phyloP scores from a whole-genome alignment of 2,329 filamentous ascomycete genomes.

The Arthrinium puccinioides region DNA sequence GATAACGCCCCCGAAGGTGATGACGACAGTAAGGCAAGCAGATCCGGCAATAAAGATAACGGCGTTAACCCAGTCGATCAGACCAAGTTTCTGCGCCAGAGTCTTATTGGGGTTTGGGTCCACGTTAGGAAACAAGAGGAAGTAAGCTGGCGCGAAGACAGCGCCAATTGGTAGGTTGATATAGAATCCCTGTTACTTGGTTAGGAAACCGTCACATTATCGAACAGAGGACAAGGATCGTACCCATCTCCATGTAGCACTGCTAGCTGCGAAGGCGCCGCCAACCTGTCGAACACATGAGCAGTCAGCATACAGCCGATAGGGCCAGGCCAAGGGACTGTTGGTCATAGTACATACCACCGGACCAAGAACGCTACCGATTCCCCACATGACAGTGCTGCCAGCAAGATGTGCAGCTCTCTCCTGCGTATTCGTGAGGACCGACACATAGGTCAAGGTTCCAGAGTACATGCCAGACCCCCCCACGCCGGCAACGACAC shows the following conservation, averaged over 20 bases:
- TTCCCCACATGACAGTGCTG: background rate
- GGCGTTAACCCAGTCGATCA: constrained; percentile 35
- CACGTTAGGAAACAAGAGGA: constrained; percentile 20
- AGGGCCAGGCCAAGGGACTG: background rate
- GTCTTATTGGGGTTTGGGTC: constrained; percentile 8
- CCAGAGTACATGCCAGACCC: constrained; percentile 33
- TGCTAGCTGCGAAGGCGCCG: constrained; percentile 4
- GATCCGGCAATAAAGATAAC: constrained; percentile 32
- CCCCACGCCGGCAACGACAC: constrained; percentile 33
- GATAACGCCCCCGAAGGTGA: constrained; percentile 39
- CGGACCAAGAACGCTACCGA: constrained; percentile 3
- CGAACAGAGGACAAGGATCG: background rate
- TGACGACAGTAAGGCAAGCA: constrained; percentile 34
- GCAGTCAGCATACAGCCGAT: background rate
- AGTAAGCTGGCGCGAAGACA: constrained; percentile 18
- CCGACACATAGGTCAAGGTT: constrained; percentile 11
- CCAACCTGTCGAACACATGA: background rate
- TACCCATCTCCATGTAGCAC: constrained; percentile 7
- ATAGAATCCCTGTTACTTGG: constrained; percentile 31
- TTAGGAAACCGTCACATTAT: background rate
- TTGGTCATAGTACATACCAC: constrained; percentile 2
- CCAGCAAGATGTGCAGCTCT: constrained; percentile 1
- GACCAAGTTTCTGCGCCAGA: constrained; percentile 16
- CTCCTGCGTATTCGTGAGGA: background rate
- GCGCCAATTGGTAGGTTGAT: constrained; percentile 44